These are phyloP conservation scores for Meyerozyma carpophila DNA, from an alignment of 1,139 yeast species.

Conservation along the genomic window DNA sequence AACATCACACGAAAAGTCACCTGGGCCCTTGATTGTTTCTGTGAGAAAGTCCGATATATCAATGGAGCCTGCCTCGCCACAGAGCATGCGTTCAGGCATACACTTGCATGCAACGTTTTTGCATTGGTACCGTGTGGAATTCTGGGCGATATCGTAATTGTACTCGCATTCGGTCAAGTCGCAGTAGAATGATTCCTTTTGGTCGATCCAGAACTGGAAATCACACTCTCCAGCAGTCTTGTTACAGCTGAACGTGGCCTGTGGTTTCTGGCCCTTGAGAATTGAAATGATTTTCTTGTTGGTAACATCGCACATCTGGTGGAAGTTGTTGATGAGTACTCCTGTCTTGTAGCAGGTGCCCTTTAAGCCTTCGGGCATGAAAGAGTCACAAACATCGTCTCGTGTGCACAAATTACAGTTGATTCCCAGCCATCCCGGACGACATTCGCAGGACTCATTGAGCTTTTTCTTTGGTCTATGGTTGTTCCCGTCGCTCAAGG, in stretches of 20 bases:
- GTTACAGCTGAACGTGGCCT: constrained; percentile 88
- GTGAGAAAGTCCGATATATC: constrained; percentile 90
- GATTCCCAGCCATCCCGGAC: constrained; percentile 87
- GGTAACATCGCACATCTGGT: constrained; percentile 94
- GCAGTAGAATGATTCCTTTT: constrained; percentile 85
- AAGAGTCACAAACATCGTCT: constrained; percentile 74
- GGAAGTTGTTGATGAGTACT: constrained; percentile 69
- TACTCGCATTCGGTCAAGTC: constrained; percentile 69
- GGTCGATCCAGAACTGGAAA: constrained; percentile 95
- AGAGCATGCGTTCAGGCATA: constrained; percentile 85
- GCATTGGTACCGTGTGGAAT: constrained; percentile 75
- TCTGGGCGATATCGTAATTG: constrained; percentile 55
- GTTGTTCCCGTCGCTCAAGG: constrained; percentile 56
- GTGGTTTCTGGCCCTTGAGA: constrained; percentile 76
- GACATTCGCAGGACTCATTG: constrained; percentile 58
- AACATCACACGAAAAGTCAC: constrained; percentile 79
- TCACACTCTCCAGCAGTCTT: constrained; percentile 62
- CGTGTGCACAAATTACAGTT: constrained; percentile 80
- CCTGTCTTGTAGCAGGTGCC: constrained; percentile 95
- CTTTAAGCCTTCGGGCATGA: constrained; percentile 80
- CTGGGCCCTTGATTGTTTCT: constrained; percentile 90
- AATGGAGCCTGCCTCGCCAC: constrained; percentile 91
- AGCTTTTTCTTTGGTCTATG: constrained; percentile 59
- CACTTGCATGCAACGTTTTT: constrained; percentile 76
- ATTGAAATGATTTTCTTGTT: constrained; percentile 79